These are phyloP conservation scores for Saururus chinensis DNA, from an alignment of 164 flowering plant species.

Conservation along the genomic window DNA sequence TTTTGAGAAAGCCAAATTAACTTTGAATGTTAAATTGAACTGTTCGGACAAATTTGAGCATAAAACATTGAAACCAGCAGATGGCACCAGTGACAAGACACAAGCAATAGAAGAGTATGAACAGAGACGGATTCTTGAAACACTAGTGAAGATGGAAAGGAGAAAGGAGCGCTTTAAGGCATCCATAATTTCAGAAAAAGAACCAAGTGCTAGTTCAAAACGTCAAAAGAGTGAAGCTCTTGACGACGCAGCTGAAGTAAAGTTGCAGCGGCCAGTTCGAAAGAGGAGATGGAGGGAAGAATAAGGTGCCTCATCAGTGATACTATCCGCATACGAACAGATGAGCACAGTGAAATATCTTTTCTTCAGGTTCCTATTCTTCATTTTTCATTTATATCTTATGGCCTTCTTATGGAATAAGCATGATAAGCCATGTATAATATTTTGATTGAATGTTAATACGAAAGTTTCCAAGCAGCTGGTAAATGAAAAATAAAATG, in stretches of 20 bases:
- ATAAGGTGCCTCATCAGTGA: neutral
- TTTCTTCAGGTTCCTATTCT: neutral
- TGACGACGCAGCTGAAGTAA: conserved; percentile 18
- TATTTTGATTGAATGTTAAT: too few relatives aligned
- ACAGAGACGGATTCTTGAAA: conserved; percentile 36
- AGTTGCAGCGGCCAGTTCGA: conserved; percentile 14
- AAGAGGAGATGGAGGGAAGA: conserved; percentile 1
- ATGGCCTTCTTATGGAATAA: neutral
- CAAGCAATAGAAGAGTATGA: conserved; percentile 15
- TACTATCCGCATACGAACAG: too few relatives aligned
- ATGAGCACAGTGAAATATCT: neutral
- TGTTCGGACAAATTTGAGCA: conserved; percentile 5
- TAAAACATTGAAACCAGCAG: conserved; percentile 4
- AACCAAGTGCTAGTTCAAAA: conserved; percentile 15
- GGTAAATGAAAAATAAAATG: too few relatives aligned
- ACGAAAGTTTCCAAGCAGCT: too few relatives aligned
- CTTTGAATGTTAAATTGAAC: neutral
- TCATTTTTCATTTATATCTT: neutral
- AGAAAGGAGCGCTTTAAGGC: conserved; percentile 65
- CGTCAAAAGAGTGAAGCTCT: conserved; percentile 13
- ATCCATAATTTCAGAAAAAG: conserved; percentile 26
- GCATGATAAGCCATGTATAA: neutral
- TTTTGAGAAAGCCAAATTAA: conserved; percentile 8
- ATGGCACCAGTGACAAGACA: neutral
- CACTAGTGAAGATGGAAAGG: conserved; percentile 60